A percentile compares a stretch with the other conserved stretches of the same genome.
These are phyloP conservation scores for Rhizodiscina lignyota DNA, from an alignment of 495 filamentous ascomycete species.

Conservation along the genomic window DNA sequence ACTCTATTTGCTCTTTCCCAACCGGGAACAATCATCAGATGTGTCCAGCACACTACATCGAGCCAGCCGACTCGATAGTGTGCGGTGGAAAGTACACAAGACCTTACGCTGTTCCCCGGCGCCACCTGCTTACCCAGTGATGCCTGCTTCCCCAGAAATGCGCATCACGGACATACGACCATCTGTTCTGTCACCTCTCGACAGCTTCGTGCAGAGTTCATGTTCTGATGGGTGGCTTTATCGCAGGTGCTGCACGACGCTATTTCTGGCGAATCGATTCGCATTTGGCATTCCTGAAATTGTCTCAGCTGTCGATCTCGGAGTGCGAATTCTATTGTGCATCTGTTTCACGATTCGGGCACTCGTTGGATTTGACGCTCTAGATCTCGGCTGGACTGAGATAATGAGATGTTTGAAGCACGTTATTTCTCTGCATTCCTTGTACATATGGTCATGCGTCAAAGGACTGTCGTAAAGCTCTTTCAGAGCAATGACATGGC, in stretches of 20 bases:
- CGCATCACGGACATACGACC: neutral
- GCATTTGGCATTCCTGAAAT: neutral
- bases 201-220: neutral
- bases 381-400: no score
- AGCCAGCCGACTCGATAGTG: neutral
- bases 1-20: conserved; percentile 17
- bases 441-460: no score
- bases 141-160: neutral
- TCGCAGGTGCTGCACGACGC: neutral
- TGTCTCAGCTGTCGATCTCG: neutral
- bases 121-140: neutral
- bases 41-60: neutral
- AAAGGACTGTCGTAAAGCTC: no score
- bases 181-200: neutral
- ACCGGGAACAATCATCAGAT: neutral
- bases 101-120: neutral
- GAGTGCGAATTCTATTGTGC: neutral
- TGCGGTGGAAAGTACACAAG: neutral
- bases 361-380: no score
- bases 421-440: no score
- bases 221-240: neutral
- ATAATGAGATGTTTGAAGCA: no score
- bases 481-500: no score
- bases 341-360: no score
- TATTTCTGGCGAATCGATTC: neutral